These are phyloP conservation scores for Mimosa bimucronata DNA, from an alignment of 306 rosid genomes.

Conservation along the genomic window DNA sequence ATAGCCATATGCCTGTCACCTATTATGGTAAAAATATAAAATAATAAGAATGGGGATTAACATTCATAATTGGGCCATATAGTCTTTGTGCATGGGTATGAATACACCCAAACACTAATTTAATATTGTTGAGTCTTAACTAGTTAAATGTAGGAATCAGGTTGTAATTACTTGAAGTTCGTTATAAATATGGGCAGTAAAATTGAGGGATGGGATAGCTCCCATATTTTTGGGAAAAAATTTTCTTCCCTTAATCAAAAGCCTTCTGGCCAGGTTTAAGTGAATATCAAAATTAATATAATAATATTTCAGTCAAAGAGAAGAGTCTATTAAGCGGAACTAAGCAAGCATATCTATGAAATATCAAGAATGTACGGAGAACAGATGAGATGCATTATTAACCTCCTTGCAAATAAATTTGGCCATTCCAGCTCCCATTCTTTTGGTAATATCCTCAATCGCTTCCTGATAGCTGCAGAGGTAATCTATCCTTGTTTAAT, in stretches of 20 bases:
- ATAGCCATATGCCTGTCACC: neutral
- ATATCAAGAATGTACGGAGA: conserved; percentile 26
- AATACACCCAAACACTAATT: neutral
- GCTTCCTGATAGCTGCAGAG: conserved; percentile 93
- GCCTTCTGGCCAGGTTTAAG: conserved; percentile 5
- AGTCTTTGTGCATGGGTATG: neutral
- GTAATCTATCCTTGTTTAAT: conserved; percentile 27
- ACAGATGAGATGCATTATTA: conserved; percentile 36
- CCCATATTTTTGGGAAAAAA: neutral
- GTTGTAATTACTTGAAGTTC: neutral
- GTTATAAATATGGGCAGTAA: neutral
- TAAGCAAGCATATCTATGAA: conserved; percentile 28
- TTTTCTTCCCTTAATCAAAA: neutral
- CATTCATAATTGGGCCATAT: neutral
- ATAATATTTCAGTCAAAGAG: conserved; percentile 24
- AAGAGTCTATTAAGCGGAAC: conserved; percentile 31
- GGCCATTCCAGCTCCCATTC: conserved; percentile 99
- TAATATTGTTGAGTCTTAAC: neutral
- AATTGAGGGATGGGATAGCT: neutral
- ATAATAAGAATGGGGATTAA: neutral
- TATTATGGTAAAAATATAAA: neutral
- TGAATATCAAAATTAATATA: conserved; percentile 16
- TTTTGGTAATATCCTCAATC: conserved; percentile 84
- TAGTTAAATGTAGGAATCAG: too few relatives aligned
- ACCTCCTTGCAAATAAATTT: conserved; percentile 98